Evolutionary conservation across 352 stramenopile species (phyloP), one percentile per base, ranked within the genome.

Genomic region (Globisporangium abappressorium): DNA sequence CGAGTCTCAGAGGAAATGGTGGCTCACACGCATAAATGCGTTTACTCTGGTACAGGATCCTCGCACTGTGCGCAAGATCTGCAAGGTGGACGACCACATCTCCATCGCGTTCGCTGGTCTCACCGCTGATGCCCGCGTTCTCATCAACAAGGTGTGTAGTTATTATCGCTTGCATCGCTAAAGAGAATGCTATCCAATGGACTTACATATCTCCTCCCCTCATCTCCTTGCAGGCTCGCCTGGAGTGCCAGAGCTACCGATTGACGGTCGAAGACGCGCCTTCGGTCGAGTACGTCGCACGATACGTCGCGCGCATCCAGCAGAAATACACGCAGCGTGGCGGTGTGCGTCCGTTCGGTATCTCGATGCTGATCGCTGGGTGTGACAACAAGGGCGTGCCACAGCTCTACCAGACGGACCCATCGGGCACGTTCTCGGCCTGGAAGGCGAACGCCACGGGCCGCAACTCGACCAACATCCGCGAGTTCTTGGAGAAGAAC

Each of bases 401-500:
- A n/a, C 91, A 98, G 68, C 82, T 99, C 60, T 99, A 98, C 82
- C 95, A 99, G 79, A 99, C 97, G 34, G 98, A 99, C 81, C 97
- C 98, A 14, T 98, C 97, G 22, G 98, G 98, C 56, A 99, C 95
- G 14, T 99, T 99, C 79, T 98, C 86, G 62, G 88, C 92, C 38
- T 99, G 98, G 98, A 99, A 99, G 77, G 94, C 97, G 46, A 98
- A 99, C 74, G 97, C 98, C 33, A 98, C 98, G 73, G 98, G 97
- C 63, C 92, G 94, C 66, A 99, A 99, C 85, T 93, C 94, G 54
- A 99, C 98, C 74, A 98, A 95, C 76, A 96, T 99, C 63, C 86
- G 96, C 62, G 97, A 99, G 80, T 99, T 99, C 79, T 81, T 99
- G 38, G 98, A 99, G 79, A 99, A 99, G 82, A 97, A 99, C 80